These are phyloP conservation scores for Rubia yunnanensis DNA, from an alignment of 257 asterid species.

Conservation along the genomic window DNA sequence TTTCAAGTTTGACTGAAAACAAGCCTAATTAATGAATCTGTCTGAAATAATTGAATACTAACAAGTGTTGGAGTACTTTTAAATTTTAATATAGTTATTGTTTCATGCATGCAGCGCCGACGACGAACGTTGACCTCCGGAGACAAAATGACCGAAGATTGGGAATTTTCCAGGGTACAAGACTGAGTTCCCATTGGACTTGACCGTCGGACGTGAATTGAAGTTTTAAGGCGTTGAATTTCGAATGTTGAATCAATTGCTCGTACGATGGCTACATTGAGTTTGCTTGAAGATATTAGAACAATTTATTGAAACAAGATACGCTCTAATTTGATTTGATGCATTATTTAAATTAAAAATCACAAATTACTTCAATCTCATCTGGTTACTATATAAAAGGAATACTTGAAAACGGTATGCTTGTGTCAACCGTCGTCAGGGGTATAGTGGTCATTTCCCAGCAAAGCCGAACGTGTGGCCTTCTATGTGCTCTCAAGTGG, in stretches of 20 bases:
- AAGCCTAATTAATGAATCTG: background rate
- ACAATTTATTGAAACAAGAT: no score
- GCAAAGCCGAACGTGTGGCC: no score
- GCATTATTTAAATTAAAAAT: no score
- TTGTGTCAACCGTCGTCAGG: no score
- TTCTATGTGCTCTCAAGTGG: no score
- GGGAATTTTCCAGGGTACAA: background rate
- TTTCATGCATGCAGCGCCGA: conserved; percentile 4
- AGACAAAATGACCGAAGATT: background rate
- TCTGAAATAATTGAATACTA: background rate
- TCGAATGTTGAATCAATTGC: background rate
- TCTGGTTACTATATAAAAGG: no score
- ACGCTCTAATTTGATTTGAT: no score
- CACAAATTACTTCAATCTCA: no score
- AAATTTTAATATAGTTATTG: background rate
- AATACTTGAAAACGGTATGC: no score
- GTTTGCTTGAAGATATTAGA: no score
- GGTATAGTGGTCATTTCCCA: no score
- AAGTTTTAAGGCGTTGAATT: background rate
- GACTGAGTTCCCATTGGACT: background rate
- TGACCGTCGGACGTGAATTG: background rate
- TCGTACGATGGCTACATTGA: no score
- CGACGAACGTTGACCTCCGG: background rate
- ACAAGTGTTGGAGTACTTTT: background rate
- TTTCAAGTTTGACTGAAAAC: background rate